Percentiles rank a stretch among this genome's conserved stretches.
Conservation (phyloP, 176 grass and related monocot species). For the Carex pumila region DNA sequence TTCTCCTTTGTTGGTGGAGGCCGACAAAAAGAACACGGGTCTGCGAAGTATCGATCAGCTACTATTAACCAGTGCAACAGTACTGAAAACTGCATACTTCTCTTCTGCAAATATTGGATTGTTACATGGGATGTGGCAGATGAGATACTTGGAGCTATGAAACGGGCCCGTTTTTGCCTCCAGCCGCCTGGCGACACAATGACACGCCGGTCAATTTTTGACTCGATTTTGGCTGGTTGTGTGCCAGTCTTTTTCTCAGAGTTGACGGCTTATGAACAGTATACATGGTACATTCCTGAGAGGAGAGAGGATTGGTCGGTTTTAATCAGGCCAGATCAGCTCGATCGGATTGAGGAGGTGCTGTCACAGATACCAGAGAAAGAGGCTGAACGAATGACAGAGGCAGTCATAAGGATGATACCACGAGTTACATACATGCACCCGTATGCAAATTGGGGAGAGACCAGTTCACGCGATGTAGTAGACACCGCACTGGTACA, state of each 20-base stretch:
- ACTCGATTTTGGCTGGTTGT: constrained; percentile 53
- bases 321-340: constrained; percentile 16
- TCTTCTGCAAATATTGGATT: constrained; percentile 6
- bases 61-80: constrained; percentile 16
- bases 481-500: constrained; percentile 27
- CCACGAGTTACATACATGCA: constrained; percentile 25
- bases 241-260: constrained; percentile 70
- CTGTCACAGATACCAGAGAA: constrained; percentile 14
- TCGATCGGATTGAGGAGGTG: constrained; percentile 16
- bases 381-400: constrained; percentile 22
- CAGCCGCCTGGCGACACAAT: constrained; percentile 59
- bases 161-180: constrained; percentile 56
- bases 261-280: constrained; percentile 36
- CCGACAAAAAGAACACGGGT: neutral
- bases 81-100: constrained; percentile 17
- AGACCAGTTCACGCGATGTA: constrained; percentile 16
- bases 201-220: constrained; percentile 58
- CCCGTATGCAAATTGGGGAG: constrained; percentile 13
- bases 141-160: constrained; percentile 27
- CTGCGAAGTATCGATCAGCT: neutral
- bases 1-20: constrained; percentile 27
- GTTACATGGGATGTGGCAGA: neutral
- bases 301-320: constrained; percentile 30
- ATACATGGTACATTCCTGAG: constrained; percentile 41
- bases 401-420: constrained; percentile 26